Evolutionary conservation across 116 monocot species (phyloP).

Genomic region (Dioscorea cayenensis): DNA sequence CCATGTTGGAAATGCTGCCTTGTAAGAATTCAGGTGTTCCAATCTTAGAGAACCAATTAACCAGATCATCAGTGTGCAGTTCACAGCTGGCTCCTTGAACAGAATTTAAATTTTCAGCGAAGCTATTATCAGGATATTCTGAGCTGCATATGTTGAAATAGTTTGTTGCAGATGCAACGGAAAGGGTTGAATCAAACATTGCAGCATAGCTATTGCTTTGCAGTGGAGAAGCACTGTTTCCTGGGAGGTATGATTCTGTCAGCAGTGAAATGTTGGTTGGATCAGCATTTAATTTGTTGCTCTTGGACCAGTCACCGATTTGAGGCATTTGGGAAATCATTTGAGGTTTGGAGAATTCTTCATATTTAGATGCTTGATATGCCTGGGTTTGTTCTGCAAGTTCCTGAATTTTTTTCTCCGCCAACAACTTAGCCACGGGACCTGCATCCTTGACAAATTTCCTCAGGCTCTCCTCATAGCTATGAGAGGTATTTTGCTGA

Average conservation of each 20-base stretch:
- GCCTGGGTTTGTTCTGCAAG: conserved; percentile 4
- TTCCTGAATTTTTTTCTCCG: conserved; percentile 21
- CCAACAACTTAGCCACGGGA: conserved; percentile 20
- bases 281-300: background rate
- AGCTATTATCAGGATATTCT: background rate
- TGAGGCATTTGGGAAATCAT: background rate
- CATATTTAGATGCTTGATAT: background rate
- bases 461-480: conserved; percentile 35
- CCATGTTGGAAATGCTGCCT: conserved; percentile 8
- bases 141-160: background rate
- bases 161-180: background rate
- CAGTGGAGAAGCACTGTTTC: background rate
- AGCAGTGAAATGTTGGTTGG: background rate
- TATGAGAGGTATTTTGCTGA: conserved; percentile 14
- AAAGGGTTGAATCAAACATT: background rate
- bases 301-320: background rate
- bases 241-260: background rate
- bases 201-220: background rate
- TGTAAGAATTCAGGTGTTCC: conserved; percentile 24
- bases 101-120: background rate
- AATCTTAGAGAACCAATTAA: conserved; percentile 23
- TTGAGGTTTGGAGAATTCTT: background rate
- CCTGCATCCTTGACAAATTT: conserved; percentile 32
- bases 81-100: conserved; percentile 3
- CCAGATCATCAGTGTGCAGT: conserved; percentile 38